Base-by-base conservation (phyloP, 78 protist species). In the Dictyostelium purpureum region DNA sequence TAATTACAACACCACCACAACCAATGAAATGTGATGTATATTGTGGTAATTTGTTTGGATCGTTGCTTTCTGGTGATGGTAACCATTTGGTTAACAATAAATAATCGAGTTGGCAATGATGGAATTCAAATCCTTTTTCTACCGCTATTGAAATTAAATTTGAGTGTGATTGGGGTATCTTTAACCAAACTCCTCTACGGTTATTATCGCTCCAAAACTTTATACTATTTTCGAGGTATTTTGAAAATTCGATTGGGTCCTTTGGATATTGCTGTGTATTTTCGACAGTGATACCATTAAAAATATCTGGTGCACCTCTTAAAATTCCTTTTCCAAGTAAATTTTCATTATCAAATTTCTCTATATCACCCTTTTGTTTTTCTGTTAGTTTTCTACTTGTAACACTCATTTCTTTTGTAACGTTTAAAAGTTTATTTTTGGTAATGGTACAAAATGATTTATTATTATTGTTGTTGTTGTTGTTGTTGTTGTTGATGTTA, bases 1-100 rank as follows among this genome's bases (percentile, higher is more conserved):
- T 90, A 59, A 90, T 90, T 7, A 90, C 94, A 24, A 90, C 57
- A 38, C 94, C 94, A 56, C 94, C 94, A 51, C 88, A 79, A n/a
- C 94, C 94, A 81, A 90, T 79, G 75, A 74, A 77, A 54, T 90
- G 94, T 6, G 89, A 61, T 4, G 82, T 75, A 33, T 90, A 90
- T 19, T 76, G 81, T 4, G 94, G 94, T 26, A 90, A 18, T 40
- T 69, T 77, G 33, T 79, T 81, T 19, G n/a, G 16, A 12, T 40
- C 76, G 18, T 59, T 59, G 10, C n/a, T 4, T 33, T 40, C 56
- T n/a, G n/a, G n/a, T 19, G 14, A 12, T 33, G 94, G 94, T 65
- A 90, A 9, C 94, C 94, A 90, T 66, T 51, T 73, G 16, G 89
- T 81, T 18, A 90, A 70, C 89, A 90, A 70, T 4, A 78, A 31